These are phyloP conservation scores for Dothidotthia symphoricarpi DNA, from an alignment of 2,329 filamentous ascomycete genomes.

Conservation along the genomic window DNA sequence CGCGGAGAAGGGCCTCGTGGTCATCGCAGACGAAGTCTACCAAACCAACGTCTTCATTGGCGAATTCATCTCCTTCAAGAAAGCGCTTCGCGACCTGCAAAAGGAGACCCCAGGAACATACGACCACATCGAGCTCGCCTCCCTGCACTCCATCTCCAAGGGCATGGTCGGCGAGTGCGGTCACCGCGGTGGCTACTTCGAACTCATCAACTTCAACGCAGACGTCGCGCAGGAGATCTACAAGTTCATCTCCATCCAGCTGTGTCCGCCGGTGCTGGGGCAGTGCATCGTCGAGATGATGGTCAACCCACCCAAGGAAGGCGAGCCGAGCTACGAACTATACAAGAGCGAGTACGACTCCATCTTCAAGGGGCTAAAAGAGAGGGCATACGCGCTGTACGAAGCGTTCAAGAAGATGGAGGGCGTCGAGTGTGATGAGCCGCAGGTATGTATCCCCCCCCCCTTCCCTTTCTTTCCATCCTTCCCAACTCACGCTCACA, in stretches of 20 bases:
- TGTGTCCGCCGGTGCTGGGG: slow-evolving; percentile 91
- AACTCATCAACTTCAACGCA: slow-evolving; percentile 84
- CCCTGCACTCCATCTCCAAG: slow-evolving; percentile 91
- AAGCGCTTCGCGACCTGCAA: slow-evolving; percentile 78
- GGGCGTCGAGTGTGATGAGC: slow-evolving; percentile 84
- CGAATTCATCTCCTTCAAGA: slow-evolving; percentile 95
- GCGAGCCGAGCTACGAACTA: slow-evolving; percentile 78
- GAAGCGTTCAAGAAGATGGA: slow-evolving; percentile 93
- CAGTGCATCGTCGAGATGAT: slow-evolving; percentile 97
- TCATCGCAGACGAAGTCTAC: slow-evolving; percentile 97
- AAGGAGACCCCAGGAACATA: slow-evolving; percentile 66
- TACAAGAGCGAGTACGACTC: slow-evolving; percentile 82
- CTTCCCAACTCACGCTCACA: neutral
- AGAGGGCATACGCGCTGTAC: slow-evolving; percentile 82
- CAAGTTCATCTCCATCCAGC: slow-evolving; percentile 96
- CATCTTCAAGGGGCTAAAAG: slow-evolving; percentile 75
- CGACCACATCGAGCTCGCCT: slow-evolving; percentile 83
- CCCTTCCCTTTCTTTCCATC: slow-evolving; percentile 1
- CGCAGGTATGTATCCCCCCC: slow-evolving; percentile 55
- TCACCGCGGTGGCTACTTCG: slow-evolving; percentile 96
- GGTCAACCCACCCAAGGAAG: slow-evolving; percentile 87
- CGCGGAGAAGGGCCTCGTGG: slow-evolving; percentile 76
- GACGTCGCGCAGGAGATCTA: slow-evolving; percentile 91
- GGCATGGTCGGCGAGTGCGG: slow-evolving; percentile 99
- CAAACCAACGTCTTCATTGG: slow-evolving; percentile 97